Base-by-base conservation (phyloP, 192 early-diverging fungal species). In the Tieghemiomyces parasiticus region DNA sequence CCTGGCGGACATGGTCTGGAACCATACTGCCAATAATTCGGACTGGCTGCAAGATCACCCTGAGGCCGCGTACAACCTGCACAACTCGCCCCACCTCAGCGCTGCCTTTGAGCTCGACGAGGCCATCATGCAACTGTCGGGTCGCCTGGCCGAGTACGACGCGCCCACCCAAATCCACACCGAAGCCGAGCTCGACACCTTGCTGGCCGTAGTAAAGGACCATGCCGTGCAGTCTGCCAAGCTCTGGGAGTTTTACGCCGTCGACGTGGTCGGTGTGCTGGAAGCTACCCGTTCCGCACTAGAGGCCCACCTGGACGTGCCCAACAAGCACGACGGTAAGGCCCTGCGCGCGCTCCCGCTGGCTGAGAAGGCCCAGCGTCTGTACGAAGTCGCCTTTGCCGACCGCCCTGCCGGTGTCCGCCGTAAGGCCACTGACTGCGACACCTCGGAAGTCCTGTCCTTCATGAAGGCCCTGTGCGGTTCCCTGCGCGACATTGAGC, bases 1-100 rank as follows among this genome's bases (percentile, higher is more conserved):
- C 44, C 71, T 88, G 42, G 91, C 91, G 12, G 96, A 99, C 72
- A 81, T 99, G 61, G 96, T 99, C 2, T 99, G 92, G 93, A 99
- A 99, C 74, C 96, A 99, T 72, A 99, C 94, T 24, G 87, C 92
- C 26, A 82, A 81, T 70, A 87, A 95, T 64, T 89, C 89, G n/a
- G 71, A 68, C n/a, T 99, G 92, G 89, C 80, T 99, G 38, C 70
- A 81, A 66, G 85, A 95, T 46, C 95, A 99, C 67, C 95, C 95
- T 6, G 95, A 99, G 70, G 89, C 91, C 61, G 92, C 92, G 24
- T 99, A 96, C 71, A 99, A 97, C 61, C 66, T 99, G 35, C 68
- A 83, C 62, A 99, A 92, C 59, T 87, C 92, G 20, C 95, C 95
- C 30, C 93, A 99, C 69, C 72, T 99, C 54, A 76, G 83, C 32